Percentiles rank a stretch among this genome's conserved stretches.
These are phyloP conservation scores for Plasmodium cynomolgi DNA, from an alignment of 169 alveolate species.

Conservation along the genomic window DNA sequence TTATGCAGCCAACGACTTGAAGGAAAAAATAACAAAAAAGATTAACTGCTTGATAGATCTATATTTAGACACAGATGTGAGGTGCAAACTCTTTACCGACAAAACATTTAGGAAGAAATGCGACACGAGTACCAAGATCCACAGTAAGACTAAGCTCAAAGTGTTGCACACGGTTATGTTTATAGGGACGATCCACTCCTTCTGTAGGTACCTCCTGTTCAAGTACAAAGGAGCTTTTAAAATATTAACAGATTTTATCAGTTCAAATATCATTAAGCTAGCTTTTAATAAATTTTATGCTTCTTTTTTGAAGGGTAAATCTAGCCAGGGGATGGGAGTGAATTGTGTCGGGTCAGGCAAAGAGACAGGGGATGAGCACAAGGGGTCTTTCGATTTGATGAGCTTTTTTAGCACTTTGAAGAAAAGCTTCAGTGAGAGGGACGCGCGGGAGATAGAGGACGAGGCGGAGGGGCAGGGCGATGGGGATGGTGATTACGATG, in stretches of 20 bases:
- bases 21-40: constrained; percentile 68
- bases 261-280: constrained; percentile 27
- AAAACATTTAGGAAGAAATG: background rate
- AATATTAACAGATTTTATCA: constrained; percentile 41
- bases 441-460: constrained; percentile 18
- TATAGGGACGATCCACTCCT: constrained; percentile 80
- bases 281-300: constrained; percentile 39
- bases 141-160: constrained; percentile 14
- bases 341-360: background rate
- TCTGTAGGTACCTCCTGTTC: constrained; percentile 74
- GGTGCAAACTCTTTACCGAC: constrained; percentile 7
- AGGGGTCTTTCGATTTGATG: background rate
- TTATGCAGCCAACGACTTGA: constrained; percentile 82
- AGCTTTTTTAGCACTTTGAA: constrained; percentile 12
- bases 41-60: constrained; percentile 43
- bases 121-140: background rate
- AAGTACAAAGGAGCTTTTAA: constrained; percentile 69
- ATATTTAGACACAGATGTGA: background rate
- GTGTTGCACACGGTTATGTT: constrained; percentile 50
- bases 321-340: background rate
- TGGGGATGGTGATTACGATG: background rate
- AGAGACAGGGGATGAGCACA: background rate
- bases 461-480: background rate
- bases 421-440: background rate
- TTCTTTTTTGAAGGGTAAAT: background rate